These are phyloP conservation scores for Venturia carpophila DNA, from an alignment of 2,329 filamentous ascomycete species.

Conservation along the genomic window DNA sequence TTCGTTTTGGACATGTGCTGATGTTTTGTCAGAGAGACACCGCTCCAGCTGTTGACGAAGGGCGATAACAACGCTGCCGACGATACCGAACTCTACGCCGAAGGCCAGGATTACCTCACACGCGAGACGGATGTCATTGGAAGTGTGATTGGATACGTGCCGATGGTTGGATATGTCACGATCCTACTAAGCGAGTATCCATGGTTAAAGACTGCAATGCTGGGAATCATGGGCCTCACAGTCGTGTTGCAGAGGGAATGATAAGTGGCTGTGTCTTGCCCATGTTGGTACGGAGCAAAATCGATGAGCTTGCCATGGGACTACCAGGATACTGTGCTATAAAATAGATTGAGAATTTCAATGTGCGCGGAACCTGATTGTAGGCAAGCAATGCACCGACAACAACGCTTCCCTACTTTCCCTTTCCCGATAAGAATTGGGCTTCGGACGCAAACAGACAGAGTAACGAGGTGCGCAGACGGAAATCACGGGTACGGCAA, in stretches of 20 bases:
- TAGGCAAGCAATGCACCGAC: not conserved
- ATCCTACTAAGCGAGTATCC: conserved; percentile 93
- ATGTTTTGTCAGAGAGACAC: conserved; percentile 33
- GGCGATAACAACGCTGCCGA: conserved; percentile 94
- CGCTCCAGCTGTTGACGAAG: conserved; percentile 75
- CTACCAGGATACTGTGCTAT: no score
- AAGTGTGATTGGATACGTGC: conserved; percentile 72
- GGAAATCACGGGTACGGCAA: not conserved
- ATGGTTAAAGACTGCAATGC: conserved; percentile 91
- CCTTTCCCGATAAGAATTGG: no score
- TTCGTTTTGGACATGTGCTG: conserved; percentile 16
- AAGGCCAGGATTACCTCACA: conserved; percentile 77
- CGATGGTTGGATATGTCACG: conserved; percentile 51
- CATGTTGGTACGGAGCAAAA: no score
- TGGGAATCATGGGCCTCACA: conserved; percentile 90
- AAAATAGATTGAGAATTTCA: not conserved
- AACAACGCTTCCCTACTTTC: no score
- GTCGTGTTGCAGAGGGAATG: conserved; percentile 88
- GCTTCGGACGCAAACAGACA: no score
- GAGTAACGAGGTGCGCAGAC: no score
- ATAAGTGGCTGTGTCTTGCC: not conserved
- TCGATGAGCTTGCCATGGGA: no score
- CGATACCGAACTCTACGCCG: conserved; percentile 84
- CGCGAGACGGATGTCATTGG: conserved; percentile 82
- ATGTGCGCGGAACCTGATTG: not conserved